A percentile compares a stretch with the other conserved stretches of the same genome.
phyloP scores from a whole-genome alignment of 768 basidiomycete species.

The Sistotremastrum suecicum region DNA sequence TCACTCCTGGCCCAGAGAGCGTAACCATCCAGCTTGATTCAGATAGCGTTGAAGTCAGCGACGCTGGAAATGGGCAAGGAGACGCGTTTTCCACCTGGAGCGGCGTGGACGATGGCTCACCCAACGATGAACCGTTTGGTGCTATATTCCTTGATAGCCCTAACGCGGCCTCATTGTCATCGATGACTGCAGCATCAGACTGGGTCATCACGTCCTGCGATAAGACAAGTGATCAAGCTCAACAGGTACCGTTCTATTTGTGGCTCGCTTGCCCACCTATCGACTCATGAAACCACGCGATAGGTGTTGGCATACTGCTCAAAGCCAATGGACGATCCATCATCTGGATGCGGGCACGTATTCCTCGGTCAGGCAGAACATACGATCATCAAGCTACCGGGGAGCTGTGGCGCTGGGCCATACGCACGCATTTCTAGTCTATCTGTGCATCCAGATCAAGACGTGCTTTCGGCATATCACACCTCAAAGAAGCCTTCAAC shows the following conservation, averaged over 20 bases:
- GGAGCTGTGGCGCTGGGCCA: constrained; percentile 1
- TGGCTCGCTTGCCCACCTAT: not conserved
- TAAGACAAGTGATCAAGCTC: not conserved
- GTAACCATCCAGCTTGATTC: too few species aligned
- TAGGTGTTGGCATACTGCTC: constrained; percentile 5
- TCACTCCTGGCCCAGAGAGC: too few species aligned
- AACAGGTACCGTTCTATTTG: not conserved
- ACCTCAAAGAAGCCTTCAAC: not conserved
- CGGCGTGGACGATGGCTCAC: not conserved
- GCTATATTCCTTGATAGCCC: not conserved
- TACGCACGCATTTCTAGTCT: not conserved
- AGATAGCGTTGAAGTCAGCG: too few species aligned
- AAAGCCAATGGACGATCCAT: not conserved
- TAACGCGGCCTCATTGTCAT: not conserved
- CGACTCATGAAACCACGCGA: not conserved
- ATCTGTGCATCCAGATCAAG: not conserved
- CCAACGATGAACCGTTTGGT: not conserved
- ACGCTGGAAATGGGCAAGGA: too few species aligned
- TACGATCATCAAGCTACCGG: constrained; percentile 3
- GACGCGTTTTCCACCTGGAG: too few species aligned
- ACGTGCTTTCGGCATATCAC: not conserved
- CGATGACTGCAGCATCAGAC: not conserved
- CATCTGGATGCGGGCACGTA: constrained; percentile 1
- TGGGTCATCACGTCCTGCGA: constrained; percentile 1
- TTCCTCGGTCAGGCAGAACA: constrained; percentile 1